Evolutionary conservation across 2,329 filamentous ascomycete genomes (phyloP).

Genomic region (Diaporthe sp.): DNA sequence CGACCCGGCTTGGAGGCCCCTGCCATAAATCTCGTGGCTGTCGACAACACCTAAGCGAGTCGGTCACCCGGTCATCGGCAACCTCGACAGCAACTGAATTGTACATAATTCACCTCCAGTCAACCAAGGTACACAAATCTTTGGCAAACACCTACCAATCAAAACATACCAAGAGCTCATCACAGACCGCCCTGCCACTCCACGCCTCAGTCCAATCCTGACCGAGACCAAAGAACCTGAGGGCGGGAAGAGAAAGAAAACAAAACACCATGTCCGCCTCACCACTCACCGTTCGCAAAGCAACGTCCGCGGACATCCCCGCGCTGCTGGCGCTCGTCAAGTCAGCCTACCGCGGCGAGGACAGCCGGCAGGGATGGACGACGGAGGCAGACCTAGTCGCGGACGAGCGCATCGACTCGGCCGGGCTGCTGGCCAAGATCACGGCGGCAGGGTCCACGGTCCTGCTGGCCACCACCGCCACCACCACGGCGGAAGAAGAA

Average conservation of each 20-base stretch:
- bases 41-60: not conserved
- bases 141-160: not conserved
- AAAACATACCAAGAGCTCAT: not conserved
- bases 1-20: not conserved
- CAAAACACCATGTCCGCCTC: not conserved
- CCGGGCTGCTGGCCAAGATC: conserved; percentile 55
- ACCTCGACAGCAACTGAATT: not conserved
- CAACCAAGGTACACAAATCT: not conserved
- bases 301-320: conserved; percentile 49
- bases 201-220: not conserved
- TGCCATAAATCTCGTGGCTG: not conserved
- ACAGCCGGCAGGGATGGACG: conserved; percentile 58
- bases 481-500: conserved; percentile 26
- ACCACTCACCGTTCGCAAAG: conserved; percentile 50
- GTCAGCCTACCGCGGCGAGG: conserved; percentile 59
- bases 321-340: conserved; percentile 54
- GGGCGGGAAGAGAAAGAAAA: not conserved
- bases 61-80: too few relatives aligned
- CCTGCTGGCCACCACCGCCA: conserved; percentile 51
- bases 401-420: conserved; percentile 57
- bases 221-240: not conserved
- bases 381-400: conserved; percentile 59
- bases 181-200: not conserved
- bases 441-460: conserved; percentile 51
- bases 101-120: not conserved